Evolutionary conservation across 164 flowering plant genomes (phyloP).

Genomic region (Aristolochia fimbriata): DNA sequence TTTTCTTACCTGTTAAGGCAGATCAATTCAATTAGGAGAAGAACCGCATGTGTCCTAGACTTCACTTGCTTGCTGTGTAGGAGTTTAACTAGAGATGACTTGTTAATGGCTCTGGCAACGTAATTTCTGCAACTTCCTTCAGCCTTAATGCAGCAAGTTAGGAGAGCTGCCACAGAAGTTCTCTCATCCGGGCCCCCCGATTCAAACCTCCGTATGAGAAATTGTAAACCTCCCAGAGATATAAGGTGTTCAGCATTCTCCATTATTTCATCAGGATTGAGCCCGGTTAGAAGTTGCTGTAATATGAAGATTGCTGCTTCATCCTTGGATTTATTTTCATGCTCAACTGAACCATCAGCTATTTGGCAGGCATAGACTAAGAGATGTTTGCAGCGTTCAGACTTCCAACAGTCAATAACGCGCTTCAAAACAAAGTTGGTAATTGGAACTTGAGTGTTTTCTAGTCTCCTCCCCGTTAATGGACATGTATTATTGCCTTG

Average conservation of each 20-base stretch:
- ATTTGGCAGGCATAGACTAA: slow-evolving; percentile 26
- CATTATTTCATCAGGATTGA: slow-evolving; percentile 27
- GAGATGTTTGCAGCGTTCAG: slow-evolving; percentile 27
- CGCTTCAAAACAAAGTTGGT: slow-evolving; percentile 52
- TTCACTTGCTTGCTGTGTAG: slow-evolving; percentile 38
- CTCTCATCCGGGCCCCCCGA: slow-evolving; percentile 42
- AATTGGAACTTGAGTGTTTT: slow-evolving; percentile 29
- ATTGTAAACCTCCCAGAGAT: slow-evolving; percentile 53
- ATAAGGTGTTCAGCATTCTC: slow-evolving; percentile 35
- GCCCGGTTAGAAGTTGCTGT: slow-evolving; percentile 43
- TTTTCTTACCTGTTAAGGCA: slow-evolving; percentile 49
- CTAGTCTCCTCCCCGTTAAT: slow-evolving; percentile 36
- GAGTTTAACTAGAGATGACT: slow-evolving; percentile 33
- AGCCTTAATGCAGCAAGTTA: slow-evolving; percentile 44
- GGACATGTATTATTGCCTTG: slow-evolving; percentile 58
- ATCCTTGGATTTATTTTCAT: slow-evolving; percentile 19
- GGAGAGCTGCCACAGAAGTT: slow-evolving; percentile 26
- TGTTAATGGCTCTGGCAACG: slow-evolving; percentile 35
- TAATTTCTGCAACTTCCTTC: slow-evolving; percentile 43
- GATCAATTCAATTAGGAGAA: slow-evolving; percentile 42
- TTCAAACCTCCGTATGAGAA: slow-evolving; percentile 40
- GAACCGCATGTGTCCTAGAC: slow-evolving; percentile 31
- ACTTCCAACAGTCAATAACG: slow-evolving; percentile 50
- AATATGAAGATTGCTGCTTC: slow-evolving; percentile 27
- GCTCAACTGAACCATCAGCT: slow-evolving; percentile 11